Base-by-base conservation (phyloP, 2,329 filamentous ascomycete species). In the Fonsecaea nubica region DNA sequence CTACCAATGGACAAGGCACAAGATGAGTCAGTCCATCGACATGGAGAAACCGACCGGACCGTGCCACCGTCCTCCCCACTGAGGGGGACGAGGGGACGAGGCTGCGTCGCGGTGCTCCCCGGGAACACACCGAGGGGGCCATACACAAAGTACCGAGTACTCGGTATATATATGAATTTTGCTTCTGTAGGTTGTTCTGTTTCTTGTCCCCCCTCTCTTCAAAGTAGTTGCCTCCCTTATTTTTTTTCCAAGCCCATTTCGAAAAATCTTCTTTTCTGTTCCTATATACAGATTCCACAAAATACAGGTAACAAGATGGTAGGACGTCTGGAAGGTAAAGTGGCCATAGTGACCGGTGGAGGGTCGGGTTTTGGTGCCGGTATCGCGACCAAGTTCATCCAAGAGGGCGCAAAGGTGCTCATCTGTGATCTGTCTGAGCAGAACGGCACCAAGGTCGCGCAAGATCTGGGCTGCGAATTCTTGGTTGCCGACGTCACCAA, bases 311-410 rank as follows among this genome's bases (percentile, higher is more conserved):
- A 7, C 10, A 62, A 58, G 12, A 68, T 63, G 62, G 64, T 69
- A 10, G 66, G 69, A 25, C 67, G 71, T 42, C 76, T 80, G 65
- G 71, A 73, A 35, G 77, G 78, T 45, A 80, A 81, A 73, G 74
- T 78, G 13, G 79, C 80, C 35, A 75, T 82, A 42, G 73, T 82
- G 62, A 80, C 80, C 9, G 80, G 80, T 45, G 80, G 78, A 6
- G 79, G 72, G 35, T 80, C 80, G 72, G 81, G 81, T 67, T 75
- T 81, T 61, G 80, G 80, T 5, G 78, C 78, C 8, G 73, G 76
- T 21, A 78, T 77, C 36, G 80, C 80, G 25, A 72, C 72, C 33
- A 74, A 79, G 50, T 72, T 82, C 25, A 78, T 76, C 1, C 62
- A 67, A 18, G 71, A 75, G 12, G 80, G 79, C 1, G 76, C 77